These are phyloP conservation scores for Brasenia schreberi DNA, from an alignment of 164 flowering plant species.

Conservation along the genomic window DNA sequence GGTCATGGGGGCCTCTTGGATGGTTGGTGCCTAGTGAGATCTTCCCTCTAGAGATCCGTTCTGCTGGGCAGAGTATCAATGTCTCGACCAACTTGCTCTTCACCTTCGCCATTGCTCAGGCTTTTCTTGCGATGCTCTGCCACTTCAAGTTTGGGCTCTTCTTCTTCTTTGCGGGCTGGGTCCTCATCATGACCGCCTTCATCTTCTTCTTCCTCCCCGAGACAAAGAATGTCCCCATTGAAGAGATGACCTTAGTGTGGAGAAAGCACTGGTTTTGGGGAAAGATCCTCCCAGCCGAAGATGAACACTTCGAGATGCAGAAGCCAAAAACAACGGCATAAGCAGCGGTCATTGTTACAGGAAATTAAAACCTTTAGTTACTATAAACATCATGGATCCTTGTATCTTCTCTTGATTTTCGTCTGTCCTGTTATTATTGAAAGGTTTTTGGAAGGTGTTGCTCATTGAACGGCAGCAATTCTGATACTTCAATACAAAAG, in stretches of 20 bases:
- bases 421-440: no score
- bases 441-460: no score
- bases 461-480: no score
- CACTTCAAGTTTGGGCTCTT: no score
- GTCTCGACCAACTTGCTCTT: constrained; percentile 21
- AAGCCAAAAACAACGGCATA: background rate
- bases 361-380: no score
- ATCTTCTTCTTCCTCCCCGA: constrained; percentile 24
- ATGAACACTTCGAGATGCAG: background rate
- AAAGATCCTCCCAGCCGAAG: constrained; percentile 13
- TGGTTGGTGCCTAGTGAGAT: constrained; percentile 26
- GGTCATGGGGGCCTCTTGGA: constrained; percentile 25
- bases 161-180: no score
- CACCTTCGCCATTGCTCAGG: constrained; percentile 17
- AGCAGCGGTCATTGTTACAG: no score
- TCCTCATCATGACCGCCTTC: constrained; percentile 18
- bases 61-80: constrained; percentile 20
- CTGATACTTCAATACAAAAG: no score
- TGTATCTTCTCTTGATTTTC: no score
- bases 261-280: constrained; percentile 19
- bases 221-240: constrained; percentile 19
- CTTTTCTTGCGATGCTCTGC: constrained; percentile 18
- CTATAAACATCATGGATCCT: no score
- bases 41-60: constrained; percentile 21
- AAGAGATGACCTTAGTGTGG: constrained; percentile 18